A percentile compares a stretch with the other conserved stretches of the same genome.
These are phyloP conservation scores for Picochlorum sp. DNA, from an alignment of 139 green algal species.

Conservation along the genomic window DNA sequence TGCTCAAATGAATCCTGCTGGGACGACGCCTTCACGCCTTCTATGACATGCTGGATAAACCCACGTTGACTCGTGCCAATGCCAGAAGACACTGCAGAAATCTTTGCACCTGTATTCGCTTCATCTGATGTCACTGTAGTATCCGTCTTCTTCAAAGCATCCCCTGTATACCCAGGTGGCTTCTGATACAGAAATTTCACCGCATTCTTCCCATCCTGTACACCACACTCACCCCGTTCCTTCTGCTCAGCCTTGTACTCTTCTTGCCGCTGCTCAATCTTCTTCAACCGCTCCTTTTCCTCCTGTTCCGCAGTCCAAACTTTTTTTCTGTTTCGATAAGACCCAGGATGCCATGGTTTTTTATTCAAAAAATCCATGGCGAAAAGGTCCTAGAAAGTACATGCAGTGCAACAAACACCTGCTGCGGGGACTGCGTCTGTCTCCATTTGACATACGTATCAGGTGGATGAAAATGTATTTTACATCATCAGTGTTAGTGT, in stretches of 20 bases:
- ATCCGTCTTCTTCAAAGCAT: slow-evolving; percentile 17
- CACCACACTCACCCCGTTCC: slow-evolving; percentile 49
- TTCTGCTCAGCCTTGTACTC: slow-evolving; percentile 75
- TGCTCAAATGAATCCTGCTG: slow-evolving; percentile 4
- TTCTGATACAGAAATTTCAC: slow-evolving; percentile 71
- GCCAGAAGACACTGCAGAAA: no score
- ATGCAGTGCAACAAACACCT: no score
- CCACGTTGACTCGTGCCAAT: no score
- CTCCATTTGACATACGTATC: no score
- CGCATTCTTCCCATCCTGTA: slow-evolving; percentile 40
- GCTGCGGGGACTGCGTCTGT: no score
- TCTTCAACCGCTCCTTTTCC: slow-evolving; percentile 36
- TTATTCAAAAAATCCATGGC: slow-evolving; percentile 55
- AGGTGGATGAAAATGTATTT: no score
- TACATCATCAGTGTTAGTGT: no score
- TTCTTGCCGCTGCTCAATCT: slow-evolving; percentile 31
- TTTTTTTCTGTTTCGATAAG: slow-evolving; percentile 63
- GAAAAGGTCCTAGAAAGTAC: no score
- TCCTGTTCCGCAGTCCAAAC: slow-evolving; percentile 70
- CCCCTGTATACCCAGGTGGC: slow-evolving; percentile 52
- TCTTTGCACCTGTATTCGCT: not conserved
- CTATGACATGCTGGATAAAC: no score
- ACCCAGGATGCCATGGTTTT: slow-evolving; percentile 80
- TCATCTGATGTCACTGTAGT: slow-evolving; percentile 13
- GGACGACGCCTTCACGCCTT: not conserved